These are phyloP conservation scores for Chrysoporthe puriensis DNA, from an alignment of 2,329 filamentous ascomycete genomes.

Conservation along the genomic window DNA sequence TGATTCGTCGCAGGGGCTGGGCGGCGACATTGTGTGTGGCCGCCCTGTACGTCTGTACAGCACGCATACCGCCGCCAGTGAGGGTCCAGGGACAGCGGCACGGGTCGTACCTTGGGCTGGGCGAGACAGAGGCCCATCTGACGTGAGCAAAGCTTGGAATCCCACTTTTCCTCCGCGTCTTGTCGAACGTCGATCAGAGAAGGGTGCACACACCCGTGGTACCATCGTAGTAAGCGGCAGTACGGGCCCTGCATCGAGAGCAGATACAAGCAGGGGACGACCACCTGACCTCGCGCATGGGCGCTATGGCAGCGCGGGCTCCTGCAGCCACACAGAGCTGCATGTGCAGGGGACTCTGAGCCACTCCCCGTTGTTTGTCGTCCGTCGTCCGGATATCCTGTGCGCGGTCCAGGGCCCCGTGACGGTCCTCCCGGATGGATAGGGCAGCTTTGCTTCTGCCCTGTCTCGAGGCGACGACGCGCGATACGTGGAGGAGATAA, in stretches of 20 bases:
- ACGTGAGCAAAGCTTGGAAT: slow-evolving; percentile 23
- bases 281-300: slow-evolving; percentile 25
- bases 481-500: not conserved
- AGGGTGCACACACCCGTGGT: not conserved
- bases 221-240: not conserved
- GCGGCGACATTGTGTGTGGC: not conserved
- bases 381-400: slow-evolving; percentile 12
- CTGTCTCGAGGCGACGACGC: not conserved
- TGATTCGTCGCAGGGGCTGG: not conserved
- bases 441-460: not conserved
- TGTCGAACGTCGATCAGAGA: slow-evolving; percentile 4
- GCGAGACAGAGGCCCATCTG: slow-evolving; percentile 19
- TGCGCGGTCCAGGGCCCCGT: slow-evolving; percentile 1
- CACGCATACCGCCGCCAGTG: slow-evolving; percentile 2
- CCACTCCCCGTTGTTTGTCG: slow-evolving; percentile 14
- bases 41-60: not conserved
- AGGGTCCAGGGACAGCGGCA: slow-evolving; percentile 17
- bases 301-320: slow-evolving; percentile 13
- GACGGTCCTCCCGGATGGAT: slow-evolving; percentile 3
- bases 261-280: slow-evolving; percentile 11
- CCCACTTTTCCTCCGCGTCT: slow-evolving; percentile 8
- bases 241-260: slow-evolving; percentile 18
- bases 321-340: slow-evolving; percentile 19
- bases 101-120: slow-evolving; percentile 23
- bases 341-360: slow-evolving; percentile 16